Conservation (phyloP, 805 yeast genomes). For the Kazachstania africana region DNA sequence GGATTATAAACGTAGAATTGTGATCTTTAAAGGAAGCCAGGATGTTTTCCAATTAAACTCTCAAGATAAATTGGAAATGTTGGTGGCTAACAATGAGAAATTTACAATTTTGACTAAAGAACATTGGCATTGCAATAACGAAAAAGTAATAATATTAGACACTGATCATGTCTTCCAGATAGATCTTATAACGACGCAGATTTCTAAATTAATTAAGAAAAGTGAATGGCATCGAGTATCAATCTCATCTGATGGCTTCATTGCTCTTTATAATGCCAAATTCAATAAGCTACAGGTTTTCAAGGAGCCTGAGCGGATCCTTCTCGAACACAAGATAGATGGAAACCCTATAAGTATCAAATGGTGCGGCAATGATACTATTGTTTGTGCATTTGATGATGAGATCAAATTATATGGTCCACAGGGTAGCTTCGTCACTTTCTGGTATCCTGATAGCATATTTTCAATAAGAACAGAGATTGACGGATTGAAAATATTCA, state of each 20-base stretch:
- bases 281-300: slow-evolving; percentile 36
- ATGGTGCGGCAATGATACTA: slow-evolving; percentile 86
- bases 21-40: slow-evolving; percentile 13
- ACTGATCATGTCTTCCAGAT: slow-evolving; percentile 12
- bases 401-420: slow-evolving; percentile 67
- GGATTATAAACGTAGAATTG: slow-evolving; percentile 17
- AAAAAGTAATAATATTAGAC: slow-evolving; percentile 15
- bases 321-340: slow-evolving; percentile 17
- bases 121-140: slow-evolving; percentile 19
- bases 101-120: slow-evolving; percentile 19
- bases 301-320: slow-evolving; percentile 25
- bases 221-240: slow-evolving; percentile 24
- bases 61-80: slow-evolving; percentile 4
- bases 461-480: slow-evolving; percentile 37
- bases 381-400: slow-evolving; percentile 46
- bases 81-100: slow-evolving; percentile 10
- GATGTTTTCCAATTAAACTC: slow-evolving; percentile 10
- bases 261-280: slow-evolving; percentile 36
- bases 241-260: slow-evolving; percentile 25
- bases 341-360: slow-evolving; percentile 35
- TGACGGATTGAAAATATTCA: slow-evolving; percentile 67
- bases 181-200: slow-evolving; percentile 1
- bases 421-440: slow-evolving; percentile 33
- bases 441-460: slow-evolving; percentile 38
- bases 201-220: slow-evolving; percentile 5